These are phyloP conservation scores for Aristolochia contorta DNA, from an alignment of 164 flowering plant genomes.

Conservation along the genomic window DNA sequence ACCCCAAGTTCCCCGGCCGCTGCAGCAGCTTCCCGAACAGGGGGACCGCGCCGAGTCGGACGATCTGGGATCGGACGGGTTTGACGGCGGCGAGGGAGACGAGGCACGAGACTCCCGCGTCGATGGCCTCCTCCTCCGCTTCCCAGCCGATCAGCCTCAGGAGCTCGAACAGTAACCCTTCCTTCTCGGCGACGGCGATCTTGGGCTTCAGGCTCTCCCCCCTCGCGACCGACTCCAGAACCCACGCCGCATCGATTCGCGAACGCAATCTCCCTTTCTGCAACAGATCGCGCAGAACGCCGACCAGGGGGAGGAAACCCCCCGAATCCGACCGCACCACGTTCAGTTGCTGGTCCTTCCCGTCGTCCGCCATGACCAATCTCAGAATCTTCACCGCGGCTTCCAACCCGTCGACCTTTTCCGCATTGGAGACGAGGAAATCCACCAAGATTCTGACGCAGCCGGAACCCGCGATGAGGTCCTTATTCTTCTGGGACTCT, in stretches of 20 bases:
- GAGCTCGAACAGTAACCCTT: conserved; percentile 31
- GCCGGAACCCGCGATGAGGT: conserved; percentile 34
- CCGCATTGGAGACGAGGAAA: conserved; percentile 15
- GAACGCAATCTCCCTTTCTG: conserved; percentile 29
- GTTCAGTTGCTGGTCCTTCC: not conserved
- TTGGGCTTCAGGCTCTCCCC: conserved; percentile 33
- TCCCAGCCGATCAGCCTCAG: conserved; percentile 20
- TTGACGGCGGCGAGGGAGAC: conserved; percentile 30
- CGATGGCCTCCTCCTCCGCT: conserved; percentile 21
- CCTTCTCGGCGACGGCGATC: conserved; percentile 24
- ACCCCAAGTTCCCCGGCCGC: conserved; percentile 13
- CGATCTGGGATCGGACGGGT: conserved; percentile 24
- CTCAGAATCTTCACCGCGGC: conserved; percentile 24
- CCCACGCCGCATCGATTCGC: conserved; percentile 23
- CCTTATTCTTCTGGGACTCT: conserved; percentile 36
- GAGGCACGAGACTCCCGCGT: conserved; percentile 40
- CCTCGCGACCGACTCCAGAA: conserved; percentile 30
- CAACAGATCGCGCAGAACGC: conserved; percentile 26
- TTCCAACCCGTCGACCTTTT: conserved; percentile 15
- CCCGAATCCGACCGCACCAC: not conserved
- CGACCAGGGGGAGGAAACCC: conserved; percentile 9
- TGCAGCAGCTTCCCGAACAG: conserved; percentile 20
- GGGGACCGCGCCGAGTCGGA: conserved; percentile 35
- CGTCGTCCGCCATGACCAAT: conserved; percentile 18
- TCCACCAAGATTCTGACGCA: conserved; percentile 26